Base-by-base conservation (phyloP, 176 grass and related monocot species). In the Musa beccarii region DNA sequence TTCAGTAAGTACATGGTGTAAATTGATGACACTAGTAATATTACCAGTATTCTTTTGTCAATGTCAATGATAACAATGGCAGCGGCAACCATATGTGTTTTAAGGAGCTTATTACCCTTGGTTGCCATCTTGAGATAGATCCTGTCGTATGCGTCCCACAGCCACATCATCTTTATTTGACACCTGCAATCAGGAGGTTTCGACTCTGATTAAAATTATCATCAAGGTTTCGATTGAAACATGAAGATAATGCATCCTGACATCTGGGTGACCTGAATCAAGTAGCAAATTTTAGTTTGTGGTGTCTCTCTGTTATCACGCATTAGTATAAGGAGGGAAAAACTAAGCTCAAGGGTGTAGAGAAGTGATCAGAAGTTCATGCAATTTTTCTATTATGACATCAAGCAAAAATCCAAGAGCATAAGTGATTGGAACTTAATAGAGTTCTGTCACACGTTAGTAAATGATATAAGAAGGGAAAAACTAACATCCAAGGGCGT, bases 111-210 rank as follows among this genome's bases (percentile, higher is more conserved):
- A 22, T 79, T 94, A 99, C 95, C 95, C 95, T 83, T 76, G 74
- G 76, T 92, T 94, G 84, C 83, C 84, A 77, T 94, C 95, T 86
- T 78, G 80, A 23, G 90, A 99, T 26, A 94, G 80, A 69, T 99
- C 91, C 74, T 86, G 95, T 20, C 90, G 90, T 50, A 99, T 99
- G 53, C 95, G 93, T 74, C 95, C 95, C 11, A 94, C 90, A 19
- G 90, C 91, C 57, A 99, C 95, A 1, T 94, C 88, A 77, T 99
- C 86, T 85, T 99, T 99, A 69, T 91, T 76, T 13, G 95, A 99
- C 68, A 94, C 95, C 95, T 99, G 87, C 63, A 89, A 54, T 52
- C 20, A 3, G 14, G 9, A 70, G 9, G 16, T 50, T n/a, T 20
- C 17, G 20, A 1, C 17, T 9, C 2, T 24, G 15, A 14, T n/a